Evolutionary conservation across 2,329 filamentous ascomycete genomes (phyloP).

Genomic region (Pseudofabraea citricarpa): DNA sequence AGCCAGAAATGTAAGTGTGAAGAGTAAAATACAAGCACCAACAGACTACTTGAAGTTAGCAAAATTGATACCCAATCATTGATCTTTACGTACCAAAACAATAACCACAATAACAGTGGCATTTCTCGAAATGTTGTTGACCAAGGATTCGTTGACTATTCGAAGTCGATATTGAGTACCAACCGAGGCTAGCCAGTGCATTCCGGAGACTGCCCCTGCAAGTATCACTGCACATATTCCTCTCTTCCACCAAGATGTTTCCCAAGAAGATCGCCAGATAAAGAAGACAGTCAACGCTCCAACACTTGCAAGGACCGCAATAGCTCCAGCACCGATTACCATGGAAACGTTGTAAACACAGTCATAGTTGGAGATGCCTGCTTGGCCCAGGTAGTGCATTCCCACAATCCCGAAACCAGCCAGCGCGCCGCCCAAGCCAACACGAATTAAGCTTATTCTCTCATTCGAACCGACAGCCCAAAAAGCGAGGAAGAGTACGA

Average conservation of each 20-base stretch:
- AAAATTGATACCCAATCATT: conserved; percentile 42
- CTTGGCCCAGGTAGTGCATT: conserved; percentile 87
- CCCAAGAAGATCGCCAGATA: conserved; percentile 70
- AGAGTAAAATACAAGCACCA: conserved; percentile 53
- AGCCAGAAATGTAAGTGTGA: conserved; percentile 48
- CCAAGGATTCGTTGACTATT: conserved; percentile 32
- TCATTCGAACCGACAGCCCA: conserved; percentile 60
- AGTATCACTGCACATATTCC: conserved; percentile 61
- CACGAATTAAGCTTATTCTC: conserved; percentile 51
- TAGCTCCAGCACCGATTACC: conserved; percentile 64
- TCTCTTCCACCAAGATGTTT: conserved; percentile 73
- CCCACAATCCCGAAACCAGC: conserved; percentile 73
- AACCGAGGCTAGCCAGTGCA: conserved; percentile 79
- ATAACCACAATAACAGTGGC: conserved; percentile 70
- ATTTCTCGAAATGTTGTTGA: conserved; percentile 48
- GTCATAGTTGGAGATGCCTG: conserved; percentile 72
- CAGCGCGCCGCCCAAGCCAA: conserved; percentile 59
- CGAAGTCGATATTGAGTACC: conserved; percentile 64
- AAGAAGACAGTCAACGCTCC: conserved; percentile 73
- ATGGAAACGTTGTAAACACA: conserved; percentile 53
- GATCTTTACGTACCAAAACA: conserved; percentile 50
- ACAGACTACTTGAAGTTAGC: conserved; percentile 51
- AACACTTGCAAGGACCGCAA: conserved; percentile 68
- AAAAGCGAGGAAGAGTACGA: conserved; percentile 70
- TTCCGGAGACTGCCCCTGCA: conserved; percentile 71